These are phyloP conservation scores for Wallacemonas sp. DNA, from an alignment of 208 protist species.

Conservation along the genomic window DNA sequence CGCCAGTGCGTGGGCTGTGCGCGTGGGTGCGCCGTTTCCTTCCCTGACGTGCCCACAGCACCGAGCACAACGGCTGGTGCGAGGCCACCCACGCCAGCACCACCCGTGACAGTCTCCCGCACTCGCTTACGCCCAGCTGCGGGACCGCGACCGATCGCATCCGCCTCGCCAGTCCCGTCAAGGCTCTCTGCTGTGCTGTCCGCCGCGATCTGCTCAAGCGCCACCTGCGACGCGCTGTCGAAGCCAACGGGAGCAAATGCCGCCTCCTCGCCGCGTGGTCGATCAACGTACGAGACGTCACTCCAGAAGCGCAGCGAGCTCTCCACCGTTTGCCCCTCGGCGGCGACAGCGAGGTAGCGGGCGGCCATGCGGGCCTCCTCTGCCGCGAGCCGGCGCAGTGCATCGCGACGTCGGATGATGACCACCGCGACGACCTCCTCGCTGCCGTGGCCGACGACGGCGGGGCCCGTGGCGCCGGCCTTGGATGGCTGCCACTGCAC, in stretches of 20 bases:
- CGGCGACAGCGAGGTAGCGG: conserved; percentile 48
- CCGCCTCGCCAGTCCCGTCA: not conserved
- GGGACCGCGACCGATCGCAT: not conserved
- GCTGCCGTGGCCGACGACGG: conserved; percentile 3
- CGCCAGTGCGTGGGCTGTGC: not conserved
- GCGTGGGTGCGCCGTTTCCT: not conserved
- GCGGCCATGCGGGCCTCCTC: conserved; percentile 25
- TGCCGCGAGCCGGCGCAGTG: conserved; percentile 31
- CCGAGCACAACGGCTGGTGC: conserved; percentile 9
- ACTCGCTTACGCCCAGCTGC: not conserved
- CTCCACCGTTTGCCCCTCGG: conserved; percentile 66
- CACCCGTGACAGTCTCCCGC: not conserved
- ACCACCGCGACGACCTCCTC: conserved; percentile 33
- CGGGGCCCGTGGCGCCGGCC: not conserved
- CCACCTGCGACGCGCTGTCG: not conserved
- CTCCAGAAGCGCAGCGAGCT: conserved; percentile 66
- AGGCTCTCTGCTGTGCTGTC: not conserved
- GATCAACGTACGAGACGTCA: conserved; percentile 32
- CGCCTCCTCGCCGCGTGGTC: conserved; percentile 15
- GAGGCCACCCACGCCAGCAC: no score
- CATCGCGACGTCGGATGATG: conserved; percentile 38
- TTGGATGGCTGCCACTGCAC: conserved; percentile 62
- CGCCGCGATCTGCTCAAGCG: not conserved
- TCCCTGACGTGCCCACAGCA: no score
- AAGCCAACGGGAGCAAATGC: conserved; percentile 4